Base-by-base conservation (phyloP, 1,284 basidiomycete species). In the Waitea zeae region DNA sequence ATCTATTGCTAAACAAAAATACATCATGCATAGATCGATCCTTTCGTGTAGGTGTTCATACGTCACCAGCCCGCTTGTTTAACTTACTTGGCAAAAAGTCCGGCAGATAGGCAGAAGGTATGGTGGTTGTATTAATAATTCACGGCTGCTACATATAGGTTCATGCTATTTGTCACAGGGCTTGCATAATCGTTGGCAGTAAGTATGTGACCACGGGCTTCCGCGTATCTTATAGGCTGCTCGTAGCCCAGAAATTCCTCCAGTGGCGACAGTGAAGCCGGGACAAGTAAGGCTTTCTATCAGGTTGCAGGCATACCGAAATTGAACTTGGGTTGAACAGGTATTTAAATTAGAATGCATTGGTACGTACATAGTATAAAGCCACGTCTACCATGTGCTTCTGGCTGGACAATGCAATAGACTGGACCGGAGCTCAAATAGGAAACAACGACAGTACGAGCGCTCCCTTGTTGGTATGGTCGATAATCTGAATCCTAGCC, bases 361-460 rank as follows among this genome's bases (percentile, higher is more conserved):
- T 20, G 73, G 73, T 71, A 44, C 31, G 68, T 44, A 12, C 20
- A 9, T 18, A 3, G n/a, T n/a, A n/a, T n/a, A n/a, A n/a, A n/a
- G n/a, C n/a, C n/a, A n/a, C n/a, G n/a, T 17, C 20, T 18, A 13
- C 24, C 22, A 32, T 40, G 46, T 38, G 17, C 6, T 35, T 9
- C 26, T 12, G 20, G 12, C 5, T 33, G 7, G 9, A 18, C 31
- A 4, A 18, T 31, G 14, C n/a, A 6, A 26, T 26, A 70, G 76
- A 82, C 44, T 82, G 75, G 71, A 80, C 78, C 12, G 76, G 76
- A 18, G 72, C 69, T 1, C 78, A 81, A 46, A 77, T 82, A 33
- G 69, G 70, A 30, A 82, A 81, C 49, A 79, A 80, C 42, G 76
- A 82, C 44, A 62, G 70, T 70, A 44, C 34, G 69, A 54, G 26